Percentiles rank a stretch among this genome's conserved stretches.
phyloP scores from a whole-genome alignment of 2,329 filamentous ascomycete genomes.

The Teratosphaeriaceae sp. region DNA sequence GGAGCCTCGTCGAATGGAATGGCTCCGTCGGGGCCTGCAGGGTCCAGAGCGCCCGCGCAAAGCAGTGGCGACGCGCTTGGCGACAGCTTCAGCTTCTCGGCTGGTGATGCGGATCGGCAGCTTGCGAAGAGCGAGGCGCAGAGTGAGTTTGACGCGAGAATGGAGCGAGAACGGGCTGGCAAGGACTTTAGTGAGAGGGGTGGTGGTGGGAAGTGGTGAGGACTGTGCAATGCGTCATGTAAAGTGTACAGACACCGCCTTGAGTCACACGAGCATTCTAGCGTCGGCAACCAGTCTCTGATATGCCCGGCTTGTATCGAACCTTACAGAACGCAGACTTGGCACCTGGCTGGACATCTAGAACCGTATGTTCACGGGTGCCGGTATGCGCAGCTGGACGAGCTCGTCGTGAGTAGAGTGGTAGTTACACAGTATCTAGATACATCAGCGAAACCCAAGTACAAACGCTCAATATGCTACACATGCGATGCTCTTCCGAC shows the following conservation, averaged over 20 bases:
- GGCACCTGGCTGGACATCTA: too few species aligned
- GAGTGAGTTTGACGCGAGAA: conserved; percentile 42
- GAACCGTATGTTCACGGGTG: too few species aligned
- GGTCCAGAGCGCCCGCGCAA: conserved; percentile 11
- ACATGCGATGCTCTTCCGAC: conserved; percentile 4
- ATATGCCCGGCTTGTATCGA: too few species aligned
- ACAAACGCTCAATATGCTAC: conserved; percentile 12
- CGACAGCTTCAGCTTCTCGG: conserved; percentile 41
- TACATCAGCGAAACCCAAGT: conserved; percentile 11
- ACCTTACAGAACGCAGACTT: too few species aligned
- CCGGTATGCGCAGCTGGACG: too few species aligned
- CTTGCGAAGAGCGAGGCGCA: conserved; percentile 41
- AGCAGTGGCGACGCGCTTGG: conserved; percentile 27
- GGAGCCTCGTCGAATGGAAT: conserved; percentile 10
- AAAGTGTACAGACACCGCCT: background rate
- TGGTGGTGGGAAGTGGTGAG: conserved; percentile 4
- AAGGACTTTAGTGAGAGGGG: conserved; percentile 32
- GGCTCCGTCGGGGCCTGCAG: conserved; percentile 4
- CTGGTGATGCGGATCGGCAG: conserved; percentile 37
- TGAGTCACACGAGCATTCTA: background rate
- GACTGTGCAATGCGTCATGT: background rate
- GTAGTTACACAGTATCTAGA: conserved; percentile 14
- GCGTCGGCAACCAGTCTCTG: background rate
- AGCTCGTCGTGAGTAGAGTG: conserved; percentile 20
- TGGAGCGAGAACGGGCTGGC: conserved; percentile 44